These are phyloP conservation scores for Trichoderma reesei DNA, from an alignment of 495 filamentous ascomycete genomes.

Conservation along the genomic window DNA sequence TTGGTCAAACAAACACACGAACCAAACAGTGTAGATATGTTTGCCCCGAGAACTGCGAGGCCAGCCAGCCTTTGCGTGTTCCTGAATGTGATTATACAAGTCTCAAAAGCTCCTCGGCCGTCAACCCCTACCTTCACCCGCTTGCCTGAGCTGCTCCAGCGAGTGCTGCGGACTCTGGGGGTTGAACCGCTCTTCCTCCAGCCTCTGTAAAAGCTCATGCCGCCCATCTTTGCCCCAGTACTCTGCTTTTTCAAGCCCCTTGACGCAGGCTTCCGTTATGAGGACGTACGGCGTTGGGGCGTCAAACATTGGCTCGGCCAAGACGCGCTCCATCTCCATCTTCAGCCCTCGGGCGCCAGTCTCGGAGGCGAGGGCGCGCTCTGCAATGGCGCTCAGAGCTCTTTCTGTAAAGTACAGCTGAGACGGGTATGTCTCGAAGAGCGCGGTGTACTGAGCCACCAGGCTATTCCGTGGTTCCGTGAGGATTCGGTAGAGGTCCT, in stretches of 20 bases:
- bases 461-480: conserved; percentile 87
- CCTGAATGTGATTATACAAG: no score
- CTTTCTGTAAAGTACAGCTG: conserved; percentile 74
- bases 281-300: conserved; percentile 58
- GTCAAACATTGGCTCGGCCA: conserved; percentile 88
- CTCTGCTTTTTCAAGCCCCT: conserved; percentile 44
- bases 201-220: conserved; percentile 42
- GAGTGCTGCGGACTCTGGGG: conserved; percentile 15
- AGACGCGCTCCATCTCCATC: conserved; percentile 78
- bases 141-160: conserved; percentile 29
- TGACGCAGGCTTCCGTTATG: conserved; percentile 65
- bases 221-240: conserved; percentile 43
- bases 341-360: conserved; percentile 83
- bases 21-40: not conserved
- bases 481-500: conserved; percentile 73
- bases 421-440: conserved; percentile 75
- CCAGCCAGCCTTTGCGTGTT: no score
- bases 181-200: conserved; percentile 37
- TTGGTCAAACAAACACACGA: not conserved
- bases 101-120: not conserved
- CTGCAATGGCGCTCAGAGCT: conserved; percentile 70
- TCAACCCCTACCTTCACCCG: conserved; percentile 36
- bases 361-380: conserved; percentile 59
- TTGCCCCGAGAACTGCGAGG: not conserved
- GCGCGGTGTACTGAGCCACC: conserved; percentile 71